These are phyloP conservation scores for Delphinella strobiligena DNA, from an alignment of 2,329 filamentous ascomycete genomes.

Conservation along the genomic window DNA sequence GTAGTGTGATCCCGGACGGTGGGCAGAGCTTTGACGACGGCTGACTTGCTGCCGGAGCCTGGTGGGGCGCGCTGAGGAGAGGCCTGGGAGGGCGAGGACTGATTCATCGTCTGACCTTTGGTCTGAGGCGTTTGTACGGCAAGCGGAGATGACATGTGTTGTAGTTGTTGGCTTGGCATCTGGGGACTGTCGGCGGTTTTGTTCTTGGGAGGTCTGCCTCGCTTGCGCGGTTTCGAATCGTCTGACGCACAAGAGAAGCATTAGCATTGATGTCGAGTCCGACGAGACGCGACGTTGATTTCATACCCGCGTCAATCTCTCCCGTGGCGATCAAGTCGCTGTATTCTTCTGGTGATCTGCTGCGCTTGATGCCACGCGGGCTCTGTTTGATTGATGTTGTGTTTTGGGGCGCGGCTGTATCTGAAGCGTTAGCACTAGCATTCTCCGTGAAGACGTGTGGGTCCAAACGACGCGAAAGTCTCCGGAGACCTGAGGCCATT, in stretches of 20 bases:
- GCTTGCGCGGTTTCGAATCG: constrained; percentile 41
- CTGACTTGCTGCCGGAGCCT: constrained; percentile 48
- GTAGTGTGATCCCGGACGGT: constrained; percentile 96
- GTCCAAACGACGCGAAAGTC: too few relatives aligned
- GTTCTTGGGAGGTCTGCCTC: constrained; percentile 52
- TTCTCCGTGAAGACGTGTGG: too few relatives aligned
- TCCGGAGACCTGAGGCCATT: too few relatives aligned
- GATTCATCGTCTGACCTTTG: constrained; percentile 37
- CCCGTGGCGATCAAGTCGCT: constrained; percentile 21
- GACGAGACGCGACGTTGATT: constrained; percentile 36
- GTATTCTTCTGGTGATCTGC: constrained; percentile 60
- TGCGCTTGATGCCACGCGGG: constrained; percentile 65
- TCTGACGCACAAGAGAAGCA: constrained; percentile 20
- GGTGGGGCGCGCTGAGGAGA: constrained; percentile 68
- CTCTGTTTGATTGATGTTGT: constrained; percentile 40
- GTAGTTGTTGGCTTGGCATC: constrained; percentile 37
- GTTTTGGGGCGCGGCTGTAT: constrained; percentile 9
- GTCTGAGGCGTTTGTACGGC: constrained; percentile 42
- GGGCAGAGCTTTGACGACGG: constrained; percentile 81
- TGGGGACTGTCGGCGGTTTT: constrained; percentile 47
- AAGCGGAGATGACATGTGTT: constrained; percentile 39
- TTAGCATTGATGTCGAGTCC: background rate
- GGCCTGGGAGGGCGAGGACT: constrained; percentile 43
- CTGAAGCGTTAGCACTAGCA: too few relatives aligned
- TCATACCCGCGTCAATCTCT: constrained; percentile 56